Evolutionary conservation across 2,329 filamentous ascomycete species (phyloP), one percentile per base, ranked within the genome.

Genomic region (Fusarium bactridioides): DNA sequence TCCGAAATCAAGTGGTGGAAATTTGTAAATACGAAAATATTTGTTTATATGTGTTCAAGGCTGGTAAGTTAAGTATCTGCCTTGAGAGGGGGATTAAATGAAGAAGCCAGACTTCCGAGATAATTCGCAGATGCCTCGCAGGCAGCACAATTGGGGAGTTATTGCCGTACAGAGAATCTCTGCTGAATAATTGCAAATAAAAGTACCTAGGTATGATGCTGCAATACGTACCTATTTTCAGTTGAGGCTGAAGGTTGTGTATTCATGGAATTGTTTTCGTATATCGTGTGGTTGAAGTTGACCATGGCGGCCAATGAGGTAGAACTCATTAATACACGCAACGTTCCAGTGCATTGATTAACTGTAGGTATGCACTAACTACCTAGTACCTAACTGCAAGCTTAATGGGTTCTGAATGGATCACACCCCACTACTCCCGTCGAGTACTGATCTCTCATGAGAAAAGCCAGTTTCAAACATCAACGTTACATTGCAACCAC

Each of bases 291-390:
- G 58, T 59, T 57, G 66, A 53, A 43, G 45, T 51, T 57, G 44
- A 44, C 19, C n/a, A 50, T 55, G 56, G 29, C 25, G 45, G 40
- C 74, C 74, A 71, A 78, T 77, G 50, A 70, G 64, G 57, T 61
- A 37, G 13, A 54, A 18, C 10, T 27, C 54, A 78, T 76, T 78
- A 74, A 68, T 72, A 78, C 70, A 62, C 70, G 77, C 70, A 77
- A 79, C 77, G 78, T 79, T 79, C 61, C 78, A 79, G 73, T 57
- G 72, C 72, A 70, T 66, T 44, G 56, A 51, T 37, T 47, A n/a
- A 64, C 64, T 50, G 37, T 56, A 51, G 23, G 40, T 6, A 37
- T 54, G 29, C 60, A 44, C 59, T 55, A 56, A 50, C 37, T 31
- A 31, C 5, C 25, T 5, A 1, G 11, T 54, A 16, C 33, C 33